Evolutionary conservation across 2,329 filamentous ascomycete genomes (phyloP), one percentile per base, ranked within the genome.

Genomic region (Trichoderma pleuroti): DNA sequence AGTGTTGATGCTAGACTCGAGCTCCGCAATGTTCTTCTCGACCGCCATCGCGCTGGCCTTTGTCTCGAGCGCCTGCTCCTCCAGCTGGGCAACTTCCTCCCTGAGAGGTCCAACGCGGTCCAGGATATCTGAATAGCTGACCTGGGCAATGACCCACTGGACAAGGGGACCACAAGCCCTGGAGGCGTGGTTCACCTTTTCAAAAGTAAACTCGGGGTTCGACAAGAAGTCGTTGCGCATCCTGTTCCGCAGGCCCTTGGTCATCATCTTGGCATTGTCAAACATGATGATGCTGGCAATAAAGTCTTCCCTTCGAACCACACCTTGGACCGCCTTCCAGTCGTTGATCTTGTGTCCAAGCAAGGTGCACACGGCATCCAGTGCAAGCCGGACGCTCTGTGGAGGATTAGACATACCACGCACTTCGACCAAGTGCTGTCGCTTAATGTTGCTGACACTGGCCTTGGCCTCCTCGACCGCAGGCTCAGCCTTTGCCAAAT

Each of bases 391-490:
- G 75, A 99, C 97, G 85, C 94, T 93, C 75, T 90, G 86, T 10
- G 96, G 96, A 8, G 96, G 96, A 76, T 93, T 97, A 74, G 91
- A 90, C 96, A 99, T 98, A 74, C 95, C 97, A 78, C 96, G 90
- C 64, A 99, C 95, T 89, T 99, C 96, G 14, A 94, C 98, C 74
- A 99, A 86, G 81, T 99, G 96, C 80, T 97, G 94, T 78, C 92
- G 90, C 85, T 98, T 99, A 85, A 99, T 99, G 85, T 97, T 98
- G 84, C 93, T 96, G 81, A 99, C 97, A 82, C 94, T 98, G 80
- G 94, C 93, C 84, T 96, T 93, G 62, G 96, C 96, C 81, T 97
- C 94, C 73, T 92, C 84, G 68, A 99, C 96, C 62, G 96, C 96
- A 10, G 96, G 96, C 79, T 98, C 95, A 16, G 96, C 96, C 78